phyloP scores from a whole-genome alignment of 2,329 filamentous ascomycete species.

The Magnaporthales sp. region DNA sequence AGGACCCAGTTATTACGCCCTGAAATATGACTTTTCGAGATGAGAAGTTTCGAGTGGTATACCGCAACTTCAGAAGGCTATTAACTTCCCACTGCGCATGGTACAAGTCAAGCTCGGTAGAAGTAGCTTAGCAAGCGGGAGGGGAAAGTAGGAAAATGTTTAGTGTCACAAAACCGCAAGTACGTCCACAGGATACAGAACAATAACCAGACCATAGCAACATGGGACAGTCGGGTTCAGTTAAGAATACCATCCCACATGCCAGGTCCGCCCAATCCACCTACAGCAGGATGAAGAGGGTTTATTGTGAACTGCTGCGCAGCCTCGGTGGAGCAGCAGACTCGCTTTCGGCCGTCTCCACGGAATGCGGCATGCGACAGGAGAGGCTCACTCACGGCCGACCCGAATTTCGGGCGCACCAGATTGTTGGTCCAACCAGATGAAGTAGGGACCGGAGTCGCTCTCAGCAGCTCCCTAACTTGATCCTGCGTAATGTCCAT shows the following conservation, averaged over 20 bases:
- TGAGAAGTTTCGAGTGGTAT: neutral
- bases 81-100: neutral
- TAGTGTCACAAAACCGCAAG: neutral
- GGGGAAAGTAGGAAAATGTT: neutral
- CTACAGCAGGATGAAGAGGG: conserved; percentile 38
- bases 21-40: neutral
- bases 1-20: neutral
- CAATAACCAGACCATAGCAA: neutral
- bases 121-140: neutral
- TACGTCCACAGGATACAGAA: neutral
- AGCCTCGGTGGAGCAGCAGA: conserved; percentile 57
- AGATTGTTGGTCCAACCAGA: conserved; percentile 21
- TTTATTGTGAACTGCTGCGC: conserved; percentile 36
- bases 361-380: conserved; percentile 31
- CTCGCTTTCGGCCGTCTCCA: conserved; percentile 50
- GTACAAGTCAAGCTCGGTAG: neutral
- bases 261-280: conserved; percentile 45
- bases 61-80: neutral
- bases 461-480: conserved; percentile 50
- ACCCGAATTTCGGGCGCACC: conserved; percentile 25
- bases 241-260: conserved; percentile 61
- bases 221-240: conserved; percentile 21
- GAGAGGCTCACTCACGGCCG: conserved; percentile 21
- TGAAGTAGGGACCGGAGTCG: conserved; percentile 17
- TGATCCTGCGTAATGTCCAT: conserved; percentile 57